Base-by-base conservation (phyloP, 2,329 filamentous ascomycete species). In the Ceratocystis diversiconidia region DNA sequence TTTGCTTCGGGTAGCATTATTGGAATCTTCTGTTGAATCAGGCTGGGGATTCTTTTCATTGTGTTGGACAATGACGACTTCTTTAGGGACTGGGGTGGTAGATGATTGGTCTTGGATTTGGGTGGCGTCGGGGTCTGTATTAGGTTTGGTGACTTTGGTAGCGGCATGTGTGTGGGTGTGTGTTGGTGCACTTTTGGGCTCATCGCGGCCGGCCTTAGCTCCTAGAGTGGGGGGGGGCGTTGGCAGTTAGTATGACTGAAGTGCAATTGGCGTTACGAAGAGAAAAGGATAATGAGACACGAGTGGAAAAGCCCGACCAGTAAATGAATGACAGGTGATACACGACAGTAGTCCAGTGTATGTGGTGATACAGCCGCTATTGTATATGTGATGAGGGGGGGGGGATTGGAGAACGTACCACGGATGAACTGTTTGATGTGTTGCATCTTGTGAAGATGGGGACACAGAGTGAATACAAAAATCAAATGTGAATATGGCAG, bases 351-450 rank as follows among this genome's bases (percentile, higher is more conserved):
- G 7, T 3, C 25, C 10, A 30, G 25, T 10, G 22, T 28, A 30
- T 57, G 25, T 25, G 19, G 52, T 57, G 25, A 57, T 15, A 32
- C 52, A 30, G 52, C n/a, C 1, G 28, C 6, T 8, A n/a, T 17
- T 57, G 52, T 30, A 30, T 22, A 57, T 10, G 52, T 57, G 25
- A 52, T 52, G 17, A 22, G 8, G n/a, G 28, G 4, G 48, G 8
- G 22, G n/a, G 8, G 48, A 52, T 52, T 52, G 48, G 48, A 52
- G 48, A 44, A 63, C 66, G 55, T 65, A 67, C 66, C 66, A 62
- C 66, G 66, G 36, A 67, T 61, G 64, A 67, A 65, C 48, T 67
- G 66, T 55, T 67, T 67, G 52, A 67, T 19, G 28, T 67, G 66
- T 43, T 67, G 66, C 66, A 67, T 67, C 41, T 60, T 63, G 50